phyloP scores from a whole-genome alignment of 176 grass and related monocot species.

The Juncus effusus region DNA sequence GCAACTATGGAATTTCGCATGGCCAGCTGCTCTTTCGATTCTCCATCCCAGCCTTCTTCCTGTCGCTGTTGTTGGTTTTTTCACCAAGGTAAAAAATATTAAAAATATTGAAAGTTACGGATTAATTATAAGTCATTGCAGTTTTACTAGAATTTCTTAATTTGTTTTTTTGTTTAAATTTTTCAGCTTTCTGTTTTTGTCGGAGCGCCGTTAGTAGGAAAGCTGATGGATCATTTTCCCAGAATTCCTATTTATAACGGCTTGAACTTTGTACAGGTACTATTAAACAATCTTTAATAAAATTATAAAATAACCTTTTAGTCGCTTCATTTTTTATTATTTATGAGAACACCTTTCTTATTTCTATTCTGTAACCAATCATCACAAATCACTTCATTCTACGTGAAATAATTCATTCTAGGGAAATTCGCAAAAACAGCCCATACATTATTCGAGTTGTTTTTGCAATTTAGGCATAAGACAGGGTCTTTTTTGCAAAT shows the following conservation, averaged over 20 bases:
- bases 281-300: not conserved
- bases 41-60: slow-evolving; percentile 79
- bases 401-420: too few relatives aligned
- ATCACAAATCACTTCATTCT: too few relatives aligned
- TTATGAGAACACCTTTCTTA: too few relatives aligned
- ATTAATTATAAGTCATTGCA: not conserved
- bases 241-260: slow-evolving; percentile 75
- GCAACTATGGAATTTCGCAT: slow-evolving; percentile 93
- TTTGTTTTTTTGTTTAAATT: slow-evolving; percentile 23
- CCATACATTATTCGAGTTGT: too few relatives aligned
- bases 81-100: slow-evolving; percentile 61
- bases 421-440: too few relatives aligned
- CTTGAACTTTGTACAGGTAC: slow-evolving; percentile 85
- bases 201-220: slow-evolving; percentile 81
- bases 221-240: slow-evolving; percentile 91
- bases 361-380: too few relatives aligned
- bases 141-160: slow-evolving; percentile 14
- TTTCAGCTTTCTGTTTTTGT: slow-evolving; percentile 75
- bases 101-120: not conserved
- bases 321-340: too few relatives aligned
- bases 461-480: too few relatives aligned
- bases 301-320: too few relatives aligned
- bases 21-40: slow-evolving; percentile 85
- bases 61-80: slow-evolving; percentile 91
- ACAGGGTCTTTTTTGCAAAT: too few relatives aligned